phyloP scores from a whole-genome alignment of 805 yeast genomes.

The Pichia nakasei region DNA sequence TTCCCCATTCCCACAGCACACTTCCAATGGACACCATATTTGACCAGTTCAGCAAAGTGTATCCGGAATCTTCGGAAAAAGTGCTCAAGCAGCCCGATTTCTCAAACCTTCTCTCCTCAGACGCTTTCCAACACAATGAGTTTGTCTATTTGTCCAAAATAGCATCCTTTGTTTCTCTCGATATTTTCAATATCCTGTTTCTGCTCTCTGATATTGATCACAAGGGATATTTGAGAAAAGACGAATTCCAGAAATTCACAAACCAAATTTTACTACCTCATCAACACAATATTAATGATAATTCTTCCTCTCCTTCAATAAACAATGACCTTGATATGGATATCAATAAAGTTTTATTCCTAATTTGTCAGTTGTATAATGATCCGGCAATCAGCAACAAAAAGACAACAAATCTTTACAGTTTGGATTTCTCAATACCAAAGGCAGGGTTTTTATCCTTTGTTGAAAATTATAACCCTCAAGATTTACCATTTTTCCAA shows the following conservation, averaged over 20 bases:
- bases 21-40: slow-evolving; percentile 27
- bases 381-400: background rate
- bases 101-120: slow-evolving; percentile 34
- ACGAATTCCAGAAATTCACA: slow-evolving; percentile 72
- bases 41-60: slow-evolving; percentile 31
- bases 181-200: slow-evolving; percentile 65
- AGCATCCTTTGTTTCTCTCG: slow-evolving; percentile 35
- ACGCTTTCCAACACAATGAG: slow-evolving; percentile 19
- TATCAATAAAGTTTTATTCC: slow-evolving; percentile 40
- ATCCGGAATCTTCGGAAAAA: slow-evolving; percentile 26
- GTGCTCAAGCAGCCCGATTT: slow-evolving; percentile 31
- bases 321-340: slow-evolving; percentile 38
- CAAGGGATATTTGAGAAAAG: slow-evolving; percentile 44
- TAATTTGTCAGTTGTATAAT: slow-evolving; percentile 43
- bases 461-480: slow-evolving; percentile 5
- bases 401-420: background rate
- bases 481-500: slow-evolving; percentile 12
- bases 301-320: slow-evolving; percentile 18
- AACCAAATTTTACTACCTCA: slow-evolving; percentile 28
- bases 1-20: slow-evolving; percentile 6
- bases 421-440: slow-evolving; percentile 1
- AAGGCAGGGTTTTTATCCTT: slow-evolving; percentile 2
- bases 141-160: slow-evolving; percentile 16
- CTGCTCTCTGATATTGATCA: slow-evolving; percentile 67
- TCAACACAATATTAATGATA: slow-evolving; percentile 13